Base-by-base conservation (phyloP, 2,329 filamentous ascomycete species). In the Paecilomyces fulvus region DNA sequence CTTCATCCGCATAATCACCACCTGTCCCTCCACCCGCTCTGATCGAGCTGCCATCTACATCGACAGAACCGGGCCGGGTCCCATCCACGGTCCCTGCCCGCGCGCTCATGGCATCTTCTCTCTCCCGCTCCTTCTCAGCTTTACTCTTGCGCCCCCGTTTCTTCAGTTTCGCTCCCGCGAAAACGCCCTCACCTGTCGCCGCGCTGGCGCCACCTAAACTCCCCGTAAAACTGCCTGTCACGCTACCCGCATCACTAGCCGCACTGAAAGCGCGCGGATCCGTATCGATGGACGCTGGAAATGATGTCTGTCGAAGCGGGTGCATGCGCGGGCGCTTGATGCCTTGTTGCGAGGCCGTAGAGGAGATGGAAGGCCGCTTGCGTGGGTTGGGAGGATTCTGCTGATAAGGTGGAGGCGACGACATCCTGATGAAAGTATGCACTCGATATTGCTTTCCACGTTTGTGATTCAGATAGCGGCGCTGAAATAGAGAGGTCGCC, bases 241-340 rank as follows among this genome's bases (percentile, higher is more conserved):
- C 69, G 50, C 72, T 75, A 2, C 70, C 73, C 0, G 70, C 72
- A 56, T 75, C 73, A 54, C 71, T 74, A 33, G 67, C 60, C 6
- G 62, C 65, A 31, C 64, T 66, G 58, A 68, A 69, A 30, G 64
- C 63, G 51, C 69, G 65, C 30, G 63, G 60, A 30, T 68, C 67
- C 2, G 58, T 37, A 49, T 74, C 72, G 28, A 69, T 62, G 11
- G 65, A 65, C 3, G 63, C 65, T 0, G 75, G 75, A 57, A 76
- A 77, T 23, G 75, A 77, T 23, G 75, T 77, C 58, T 78, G 75
- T 37, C 75, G 72, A 54, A 78, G 74, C 14, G 76, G 76, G 60
- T 78, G 76, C 63, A 75, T 71, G 60, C 73, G 73, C 60, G 66
- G 61, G 25, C 62, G 66, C 59, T 68, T 69, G 54, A 69, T 68